Conservation (phyloP, 257 asterid genomes). For the Phtheirospermum japonicum region DNA sequence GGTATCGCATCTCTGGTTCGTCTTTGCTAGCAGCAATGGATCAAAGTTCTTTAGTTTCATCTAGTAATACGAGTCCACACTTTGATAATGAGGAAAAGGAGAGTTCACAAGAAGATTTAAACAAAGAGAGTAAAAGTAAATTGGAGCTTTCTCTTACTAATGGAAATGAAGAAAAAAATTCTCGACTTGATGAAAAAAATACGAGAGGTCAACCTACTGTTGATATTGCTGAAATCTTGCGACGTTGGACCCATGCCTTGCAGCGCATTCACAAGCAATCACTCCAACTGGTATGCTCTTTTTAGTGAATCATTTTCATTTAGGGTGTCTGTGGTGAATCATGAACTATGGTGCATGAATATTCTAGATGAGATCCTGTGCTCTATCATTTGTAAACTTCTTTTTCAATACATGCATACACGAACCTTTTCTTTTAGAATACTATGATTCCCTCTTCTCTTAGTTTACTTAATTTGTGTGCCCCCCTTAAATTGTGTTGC, state of each 20-base stretch:
- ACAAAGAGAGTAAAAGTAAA: slow-evolving; percentile 37
- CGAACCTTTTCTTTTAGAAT: neutral
- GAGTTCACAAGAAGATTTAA: slow-evolving; percentile 42
- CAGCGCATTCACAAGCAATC: slow-evolving; percentile 98
- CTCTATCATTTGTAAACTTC: neutral
- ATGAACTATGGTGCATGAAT: neutral
- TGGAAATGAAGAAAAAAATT: slow-evolving; percentile 53
- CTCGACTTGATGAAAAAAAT: slow-evolving; percentile 70
- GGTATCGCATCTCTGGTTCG: slow-evolving; percentile 99
- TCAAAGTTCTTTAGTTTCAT: slow-evolving; percentile 65
- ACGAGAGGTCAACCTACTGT: slow-evolving; percentile 86
- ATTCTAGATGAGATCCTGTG: neutral
- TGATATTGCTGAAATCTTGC: slow-evolving; percentile 91
- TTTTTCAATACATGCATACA: neutral
- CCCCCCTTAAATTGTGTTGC: slow-evolving; percentile 26
- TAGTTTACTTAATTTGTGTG: slow-evolving; percentile 5
- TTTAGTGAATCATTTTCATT: slow-evolving; percentile 2
- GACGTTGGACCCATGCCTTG: slow-evolving; percentile 99
- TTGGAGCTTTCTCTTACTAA: slow-evolving; percentile 35
- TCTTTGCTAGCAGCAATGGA: slow-evolving; percentile 93
- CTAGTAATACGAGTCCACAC: slow-evolving; percentile 48
- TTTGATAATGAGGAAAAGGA: slow-evolving; percentile 54
- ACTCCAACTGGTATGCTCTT: slow-evolving; percentile 69
- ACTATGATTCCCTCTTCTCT: neutral
- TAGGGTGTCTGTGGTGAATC: slow-evolving; percentile 2